phyloP scores from a whole-genome alignment of 2,329 filamentous ascomycete genomes.

The Aspergillus sojae region DNA sequence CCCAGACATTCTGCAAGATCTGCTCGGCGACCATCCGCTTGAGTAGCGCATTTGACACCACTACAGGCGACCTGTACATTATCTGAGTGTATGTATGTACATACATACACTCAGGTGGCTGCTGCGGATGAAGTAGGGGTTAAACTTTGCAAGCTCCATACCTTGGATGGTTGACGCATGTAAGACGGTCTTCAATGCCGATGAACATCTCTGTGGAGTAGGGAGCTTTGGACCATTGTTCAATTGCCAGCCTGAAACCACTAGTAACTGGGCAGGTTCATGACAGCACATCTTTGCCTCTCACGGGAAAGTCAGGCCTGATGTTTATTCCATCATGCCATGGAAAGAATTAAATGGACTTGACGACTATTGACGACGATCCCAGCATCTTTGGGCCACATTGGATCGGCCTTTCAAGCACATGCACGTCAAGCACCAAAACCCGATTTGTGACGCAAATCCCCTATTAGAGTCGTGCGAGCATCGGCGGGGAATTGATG shows the following conservation, averaged over 20 bases:
- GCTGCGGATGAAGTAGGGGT: neutral
- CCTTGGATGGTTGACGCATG: neutral
- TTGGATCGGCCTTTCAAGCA: constrained; percentile 1
- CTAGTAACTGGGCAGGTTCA: neutral
- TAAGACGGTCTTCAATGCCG: constrained; percentile 2
- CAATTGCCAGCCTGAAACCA: neutral
- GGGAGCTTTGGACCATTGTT: neutral
- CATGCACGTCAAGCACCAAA: neutral
- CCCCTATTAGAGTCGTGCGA: neutral
- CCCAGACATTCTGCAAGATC: neutral
- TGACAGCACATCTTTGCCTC: constrained; percentile 3
- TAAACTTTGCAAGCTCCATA: neutral
- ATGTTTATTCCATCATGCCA: constrained; percentile 1
- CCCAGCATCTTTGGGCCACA: constrained; percentile 4
- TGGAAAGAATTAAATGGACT: constrained; percentile 9
- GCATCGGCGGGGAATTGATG: neutral
- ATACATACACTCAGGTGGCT: neutral
- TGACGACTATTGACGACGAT: constrained; percentile 17
- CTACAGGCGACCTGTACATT: neutral
- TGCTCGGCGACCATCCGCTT: neutral
- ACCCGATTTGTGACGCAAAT: neutral
- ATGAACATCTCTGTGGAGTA: neutral
- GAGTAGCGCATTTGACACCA: neutral
- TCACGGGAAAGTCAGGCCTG: neutral
- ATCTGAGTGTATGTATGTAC: neutral